phyloP scores from a whole-genome alignment of 2,329 filamentous ascomycete genomes.

The Apiospora pterosperma region DNA sequence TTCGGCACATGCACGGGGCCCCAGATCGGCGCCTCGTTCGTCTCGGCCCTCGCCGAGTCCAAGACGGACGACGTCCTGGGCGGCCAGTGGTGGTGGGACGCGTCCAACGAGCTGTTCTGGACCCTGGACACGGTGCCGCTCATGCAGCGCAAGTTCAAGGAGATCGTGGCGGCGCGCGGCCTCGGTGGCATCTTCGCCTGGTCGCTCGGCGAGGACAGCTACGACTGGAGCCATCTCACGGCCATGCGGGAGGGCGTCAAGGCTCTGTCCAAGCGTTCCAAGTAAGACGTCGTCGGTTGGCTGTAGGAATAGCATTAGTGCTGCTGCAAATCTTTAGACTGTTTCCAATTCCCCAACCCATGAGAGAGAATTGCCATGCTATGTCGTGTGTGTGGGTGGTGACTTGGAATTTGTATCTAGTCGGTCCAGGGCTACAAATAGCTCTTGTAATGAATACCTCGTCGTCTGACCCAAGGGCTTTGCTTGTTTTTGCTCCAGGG shows the following conservation, averaged over 20 bases:
- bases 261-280: neutral
- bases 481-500: neutral
- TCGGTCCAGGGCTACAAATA: neutral
- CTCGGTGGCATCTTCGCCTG: slow-evolving; percentile 74
- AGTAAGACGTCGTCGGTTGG: neutral
- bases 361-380: neutral
- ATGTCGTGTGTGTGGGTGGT: neutral
- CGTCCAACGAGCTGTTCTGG: slow-evolving; percentile 61
- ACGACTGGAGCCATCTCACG: slow-evolving; percentile 39
- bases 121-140: slow-evolving; percentile 65
- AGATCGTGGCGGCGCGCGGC: slow-evolving; percentile 51
- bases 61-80: slow-evolving; percentile 54
- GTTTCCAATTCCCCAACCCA: too few relatives aligned
- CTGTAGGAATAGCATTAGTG: neutral
- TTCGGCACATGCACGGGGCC: slow-evolving; percentile 42
- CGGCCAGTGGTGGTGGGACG: slow-evolving; percentile 68
- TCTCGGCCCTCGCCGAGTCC: slow-evolving; percentile 49
- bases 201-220: slow-evolving; percentile 66
- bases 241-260: slow-evolving; percentile 14
- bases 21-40: slow-evolving; percentile 55
- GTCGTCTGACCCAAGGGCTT: neutral
- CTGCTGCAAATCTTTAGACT: neutral
- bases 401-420: neutral
- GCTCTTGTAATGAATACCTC: too few relatives aligned
- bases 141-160: slow-evolving; percentile 59